Evolutionary conservation across 306 rosid species (phyloP), one percentile per base, ranked within the genome.

Genomic region (Myrica gale): DNA sequence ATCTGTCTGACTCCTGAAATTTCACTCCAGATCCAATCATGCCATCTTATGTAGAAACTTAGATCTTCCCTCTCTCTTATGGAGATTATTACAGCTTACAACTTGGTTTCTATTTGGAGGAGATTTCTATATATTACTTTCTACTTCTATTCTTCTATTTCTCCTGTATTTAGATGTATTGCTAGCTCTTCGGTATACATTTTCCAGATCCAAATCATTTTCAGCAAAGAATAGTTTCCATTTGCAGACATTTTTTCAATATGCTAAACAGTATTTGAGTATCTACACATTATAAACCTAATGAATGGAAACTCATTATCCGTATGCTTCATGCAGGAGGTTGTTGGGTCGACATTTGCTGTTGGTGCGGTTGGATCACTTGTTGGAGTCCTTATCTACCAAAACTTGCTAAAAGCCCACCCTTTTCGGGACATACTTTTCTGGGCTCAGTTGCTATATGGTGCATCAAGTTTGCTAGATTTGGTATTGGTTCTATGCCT

Each of bases 351-450:
- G 10, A 62, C 17, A 62, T 62, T 8, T 2, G 68, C 46, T 39
- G 45, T 62, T 62, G 68, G 68, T 62, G 68, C 68, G 15, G 45
- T 13, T 6, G 68, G 68, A 44, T 62, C 68, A 62, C 68, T 62
- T 39, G 12, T 62, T 13, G 68, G 68, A 21, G 68, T 62, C 20
- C 68, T 62, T 32, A 62, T 62, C 68, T 62, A 62, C 45, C 68
- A 62, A 62, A 62, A 37, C 68, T 9, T 62, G 9, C 37, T 62
- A 39, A 62, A 39, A 62, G 15, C 15, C n/a, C 44, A 62, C 19
- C 68, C 68, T 37, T 37, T 62, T 62, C 68, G 19, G 13, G 68
- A 16, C 19, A 5, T 62, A 37, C 68, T 62, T 62, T 37, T 62
- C 68, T 62, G 68, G 68, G 2, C 45, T 62, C 68, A 62, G 45